Percentiles rank a stretch among this genome's conserved stretches.
phyloP scores from a whole-genome alignment of 257 asterid species.

The Anisodus acutangulus region DNA sequence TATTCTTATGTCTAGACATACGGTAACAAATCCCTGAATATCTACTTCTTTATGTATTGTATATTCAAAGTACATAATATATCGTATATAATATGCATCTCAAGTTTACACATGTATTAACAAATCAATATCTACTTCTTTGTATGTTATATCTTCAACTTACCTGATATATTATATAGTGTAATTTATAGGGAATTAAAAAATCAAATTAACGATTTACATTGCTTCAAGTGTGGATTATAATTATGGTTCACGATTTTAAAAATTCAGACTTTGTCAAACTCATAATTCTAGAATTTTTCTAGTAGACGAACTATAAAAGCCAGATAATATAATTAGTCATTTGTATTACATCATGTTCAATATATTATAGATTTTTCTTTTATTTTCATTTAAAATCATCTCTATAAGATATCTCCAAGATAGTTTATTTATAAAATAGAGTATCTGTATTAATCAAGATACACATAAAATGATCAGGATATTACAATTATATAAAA shows the following conservation, averaged over 20 bases:
- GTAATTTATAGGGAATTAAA: background rate
- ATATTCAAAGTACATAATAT: background rate
- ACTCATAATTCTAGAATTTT: background rate
- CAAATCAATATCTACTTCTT: background rate
- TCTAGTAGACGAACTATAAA: background rate
- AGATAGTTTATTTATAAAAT: background rate
- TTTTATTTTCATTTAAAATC: background rate
- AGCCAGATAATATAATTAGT: no score
- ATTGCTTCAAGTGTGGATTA: background rate
- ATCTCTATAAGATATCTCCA: background rate
- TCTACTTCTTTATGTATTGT: background rate
- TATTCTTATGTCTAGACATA: background rate
- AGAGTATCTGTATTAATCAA: background rate
- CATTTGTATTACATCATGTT: background rate
- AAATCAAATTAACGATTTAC: background rate
- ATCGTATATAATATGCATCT: background rate
- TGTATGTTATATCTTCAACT: background rate
- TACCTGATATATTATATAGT: no score
- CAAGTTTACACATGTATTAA: background rate
- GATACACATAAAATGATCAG: fast-evolving
- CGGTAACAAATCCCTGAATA: background rate
- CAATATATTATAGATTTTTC: background rate
- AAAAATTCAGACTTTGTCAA: background rate
- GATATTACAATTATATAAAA: background rate
- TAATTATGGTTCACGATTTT: background rate